These are phyloP conservation scores for Euptelea pleiosperma DNA, from an alignment of 164 flowering plant species.

Conservation along the genomic window DNA sequence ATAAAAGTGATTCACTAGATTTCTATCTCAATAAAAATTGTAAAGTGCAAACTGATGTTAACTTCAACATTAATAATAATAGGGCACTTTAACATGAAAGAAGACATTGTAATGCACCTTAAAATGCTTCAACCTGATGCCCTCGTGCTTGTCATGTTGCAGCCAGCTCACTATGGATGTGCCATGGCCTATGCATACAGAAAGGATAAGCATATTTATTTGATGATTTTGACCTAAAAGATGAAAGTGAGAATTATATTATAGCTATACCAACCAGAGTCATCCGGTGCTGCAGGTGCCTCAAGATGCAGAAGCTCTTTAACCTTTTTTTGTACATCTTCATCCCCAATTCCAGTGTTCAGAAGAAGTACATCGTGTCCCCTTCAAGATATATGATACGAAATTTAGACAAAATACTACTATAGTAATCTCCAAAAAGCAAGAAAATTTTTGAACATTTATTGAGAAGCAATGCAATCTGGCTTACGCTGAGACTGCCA, in stretches of 20 bases:
- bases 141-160: conserved; percentile 63
- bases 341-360: conserved; percentile 70
- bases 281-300: conserved; percentile 33
- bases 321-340: conserved; percentile 56
- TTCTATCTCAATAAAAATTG: background rate
- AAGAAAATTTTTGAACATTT: background rate
- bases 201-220: conserved; percentile 6
- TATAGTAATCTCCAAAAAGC: background rate
- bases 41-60: background rate
- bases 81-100: background rate
- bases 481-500: conserved; percentile 74
- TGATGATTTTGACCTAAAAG: background rate
- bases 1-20: background rate
- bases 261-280: conserved; percentile 56
- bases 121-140: conserved; percentile 70
- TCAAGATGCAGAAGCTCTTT: conserved; percentile 59
- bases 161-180: conserved; percentile 58
- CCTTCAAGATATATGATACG: conserved; percentile 34
- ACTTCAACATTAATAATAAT: background rate
- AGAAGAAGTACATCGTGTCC: conserved; percentile 72
- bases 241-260: background rate
- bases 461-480: background rate
- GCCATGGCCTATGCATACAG: conserved; percentile 27
- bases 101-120: conserved; percentile 50
- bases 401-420: conserved; percentile 3